A percentile compares a stretch with the other conserved stretches of the same genome.
phyloP scores from a whole-genome alignment of 495 filamentous ascomycete species.

The Tuber aestivum region DNA sequence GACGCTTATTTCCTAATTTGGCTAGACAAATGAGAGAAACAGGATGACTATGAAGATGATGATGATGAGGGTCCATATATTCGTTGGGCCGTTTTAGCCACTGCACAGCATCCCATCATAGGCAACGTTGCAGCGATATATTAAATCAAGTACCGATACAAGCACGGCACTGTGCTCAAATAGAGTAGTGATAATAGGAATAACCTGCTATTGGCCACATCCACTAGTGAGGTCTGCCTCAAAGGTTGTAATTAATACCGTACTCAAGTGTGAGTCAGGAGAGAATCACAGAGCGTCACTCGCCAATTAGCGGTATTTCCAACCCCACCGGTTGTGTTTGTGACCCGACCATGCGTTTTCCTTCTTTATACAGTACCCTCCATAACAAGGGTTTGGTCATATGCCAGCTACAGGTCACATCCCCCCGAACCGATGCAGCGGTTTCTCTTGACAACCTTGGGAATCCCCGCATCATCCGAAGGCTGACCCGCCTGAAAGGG shows the following conservation, averaged over 20 bases:
- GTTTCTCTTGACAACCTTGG: not conserved
- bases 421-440: not conserved
- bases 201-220: not conserved
- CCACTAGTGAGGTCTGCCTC: not conserved
- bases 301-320: not conserved
- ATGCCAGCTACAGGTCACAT: not conserved
- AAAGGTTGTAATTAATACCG: not conserved
- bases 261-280: not conserved
- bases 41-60: not conserved
- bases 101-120: not conserved
- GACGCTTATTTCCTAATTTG: not conserved
- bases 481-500: not conserved
- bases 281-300: not conserved
- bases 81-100: not conserved
- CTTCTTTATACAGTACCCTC: not conserved
- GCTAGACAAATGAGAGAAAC: not conserved
- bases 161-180: not conserved
- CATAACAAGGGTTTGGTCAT: not conserved
- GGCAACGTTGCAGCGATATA: too few species aligned
- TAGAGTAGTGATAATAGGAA: not conserved
- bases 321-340: not conserved
- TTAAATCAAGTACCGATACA: too few species aligned
- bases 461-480: not conserved
- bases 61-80: not conserved
- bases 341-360: not conserved